A percentile compares a stretch with the other conserved stretches of the same genome.
These are phyloP conservation scores for Thymus mandschuricus DNA, from an alignment of 257 asterid genomes.

Conservation along the genomic window DNA sequence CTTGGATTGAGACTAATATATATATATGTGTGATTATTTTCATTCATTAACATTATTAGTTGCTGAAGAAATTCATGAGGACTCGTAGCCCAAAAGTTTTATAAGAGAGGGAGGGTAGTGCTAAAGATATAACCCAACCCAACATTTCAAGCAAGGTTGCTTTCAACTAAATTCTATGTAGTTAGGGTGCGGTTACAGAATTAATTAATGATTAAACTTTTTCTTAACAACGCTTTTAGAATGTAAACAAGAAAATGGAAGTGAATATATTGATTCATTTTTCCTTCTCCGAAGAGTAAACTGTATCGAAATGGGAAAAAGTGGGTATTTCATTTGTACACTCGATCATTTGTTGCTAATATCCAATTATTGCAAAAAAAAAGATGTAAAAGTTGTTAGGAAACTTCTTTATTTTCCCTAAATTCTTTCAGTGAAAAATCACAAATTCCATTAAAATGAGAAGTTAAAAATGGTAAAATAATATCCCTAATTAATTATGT, in stretches of 20 bases:
- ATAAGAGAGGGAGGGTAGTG: slow-evolving; percentile 14
- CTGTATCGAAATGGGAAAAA: slow-evolving; percentile 5
- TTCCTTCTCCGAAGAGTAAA: neutral
- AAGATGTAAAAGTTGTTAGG: neutral
- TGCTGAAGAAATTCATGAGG: neutral
- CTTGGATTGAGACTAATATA: neutral
- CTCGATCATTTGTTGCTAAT: neutral
- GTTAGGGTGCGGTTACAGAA: neutral
- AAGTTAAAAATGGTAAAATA: neutral
- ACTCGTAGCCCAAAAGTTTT: neutral
- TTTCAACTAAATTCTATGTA: neutral
- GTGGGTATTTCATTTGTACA: slow-evolving; percentile 13
- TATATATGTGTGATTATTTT: too few species aligned
- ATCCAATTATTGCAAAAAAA: neutral
- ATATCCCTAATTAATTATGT: neutral
- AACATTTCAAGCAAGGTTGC: slow-evolving; percentile 24
- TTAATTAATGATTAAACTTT: neutral
- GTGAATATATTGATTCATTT: neutral
- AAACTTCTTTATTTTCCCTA: neutral
- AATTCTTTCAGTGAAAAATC: neutral
- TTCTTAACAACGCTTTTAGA: neutral
- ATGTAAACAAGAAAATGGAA: neutral
- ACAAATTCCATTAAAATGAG: neutral
- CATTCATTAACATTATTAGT: neutral
- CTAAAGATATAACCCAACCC: slow-evolving; percentile 1